Percentiles rank a stretch among this genome's conserved stretches.
Conservation (phyloP, 1,139 yeast genomes). For the Arxiozyma telluris region DNA sequence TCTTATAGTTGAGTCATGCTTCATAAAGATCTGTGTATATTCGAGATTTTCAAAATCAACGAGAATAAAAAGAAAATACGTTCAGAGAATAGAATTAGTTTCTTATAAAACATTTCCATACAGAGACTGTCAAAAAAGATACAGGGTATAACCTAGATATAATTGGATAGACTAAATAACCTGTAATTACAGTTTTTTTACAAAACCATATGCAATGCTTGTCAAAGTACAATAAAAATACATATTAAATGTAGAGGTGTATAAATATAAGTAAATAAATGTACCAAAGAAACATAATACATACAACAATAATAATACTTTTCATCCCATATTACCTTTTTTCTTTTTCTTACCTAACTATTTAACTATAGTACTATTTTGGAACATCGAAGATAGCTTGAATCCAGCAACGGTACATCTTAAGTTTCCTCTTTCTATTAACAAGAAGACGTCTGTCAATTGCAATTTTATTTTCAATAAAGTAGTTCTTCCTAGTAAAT, state of each 20-base stretch:
- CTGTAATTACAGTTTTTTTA: too few relatives aligned
- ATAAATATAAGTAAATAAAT: background rate
- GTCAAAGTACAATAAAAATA: background rate
- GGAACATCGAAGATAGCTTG: slow-evolving; percentile 73
- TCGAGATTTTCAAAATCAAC: background rate
- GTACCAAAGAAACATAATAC: background rate
- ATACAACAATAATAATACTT: background rate
- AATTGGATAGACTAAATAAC: background rate
- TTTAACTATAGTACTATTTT: slow-evolving; percentile 6
- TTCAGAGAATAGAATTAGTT: background rate
- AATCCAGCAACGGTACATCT: slow-evolving; percentile 96
- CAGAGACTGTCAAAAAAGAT: too few relatives aligned
- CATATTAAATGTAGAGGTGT: background rate
- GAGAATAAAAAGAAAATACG: background rate
- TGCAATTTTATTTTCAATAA: slow-evolving; percentile 65
- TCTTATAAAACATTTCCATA: too few relatives aligned
- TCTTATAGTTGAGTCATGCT: background rate
- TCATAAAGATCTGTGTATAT: background rate
- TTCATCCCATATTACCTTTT: background rate
- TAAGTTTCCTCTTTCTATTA: slow-evolving; percentile 80
- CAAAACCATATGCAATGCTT: background rate
- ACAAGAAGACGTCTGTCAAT: slow-evolving; percentile 87
- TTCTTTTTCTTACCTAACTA: background rate
- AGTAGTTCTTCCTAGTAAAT: slow-evolving; percentile 48
- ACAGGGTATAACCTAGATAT: background rate